These are phyloP conservation scores for Anthracocystis walkeri DNA, from an alignment of 1,284 basidiomycete species.

Conservation along the genomic window DNA sequence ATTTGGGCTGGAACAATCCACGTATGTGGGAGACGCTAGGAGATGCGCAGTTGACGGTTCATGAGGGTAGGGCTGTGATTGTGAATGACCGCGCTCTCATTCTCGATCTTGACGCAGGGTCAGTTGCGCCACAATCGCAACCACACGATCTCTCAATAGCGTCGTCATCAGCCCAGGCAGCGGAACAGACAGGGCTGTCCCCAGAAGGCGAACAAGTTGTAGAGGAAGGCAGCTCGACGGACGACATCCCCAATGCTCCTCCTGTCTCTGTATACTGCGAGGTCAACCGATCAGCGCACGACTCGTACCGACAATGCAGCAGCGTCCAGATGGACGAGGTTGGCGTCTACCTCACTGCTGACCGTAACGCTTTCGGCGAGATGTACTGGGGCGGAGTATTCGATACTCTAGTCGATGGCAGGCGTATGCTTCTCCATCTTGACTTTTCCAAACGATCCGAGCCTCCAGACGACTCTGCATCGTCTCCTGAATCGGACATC, in stretches of 20 bases:
- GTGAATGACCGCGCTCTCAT: conserved; percentile 28
- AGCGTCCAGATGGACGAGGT: conserved; percentile 50
- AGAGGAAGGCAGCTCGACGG: neutral
- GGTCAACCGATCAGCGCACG: neutral
- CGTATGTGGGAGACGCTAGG: conserved; percentile 32
- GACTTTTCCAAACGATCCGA: conserved; percentile 26
- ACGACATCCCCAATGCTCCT: neutral
- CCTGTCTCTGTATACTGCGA: conserved; percentile 24
- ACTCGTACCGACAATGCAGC: conserved; percentile 31
- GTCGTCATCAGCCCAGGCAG: neutral
- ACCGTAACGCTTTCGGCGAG: conserved; percentile 8
- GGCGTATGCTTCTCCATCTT: conserved; percentile 21
- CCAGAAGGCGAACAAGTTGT: neutral
- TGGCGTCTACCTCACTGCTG: conserved; percentile 20
- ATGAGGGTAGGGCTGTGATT: conserved; percentile 46
- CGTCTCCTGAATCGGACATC: neutral
- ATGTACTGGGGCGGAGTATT: neutral
- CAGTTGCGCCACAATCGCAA: too few relatives aligned
- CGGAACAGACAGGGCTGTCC: neutral
- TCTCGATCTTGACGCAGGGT: conserved; percentile 13
- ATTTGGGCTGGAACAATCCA: conserved; percentile 30
- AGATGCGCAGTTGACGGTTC: conserved; percentile 45
- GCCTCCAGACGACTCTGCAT: neutral
- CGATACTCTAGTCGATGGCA: conserved; percentile 4
- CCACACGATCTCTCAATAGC: neutral